Conservation (phyloP, 108 stramenopile species). For the Aureococcus anophagefferens region DNA sequence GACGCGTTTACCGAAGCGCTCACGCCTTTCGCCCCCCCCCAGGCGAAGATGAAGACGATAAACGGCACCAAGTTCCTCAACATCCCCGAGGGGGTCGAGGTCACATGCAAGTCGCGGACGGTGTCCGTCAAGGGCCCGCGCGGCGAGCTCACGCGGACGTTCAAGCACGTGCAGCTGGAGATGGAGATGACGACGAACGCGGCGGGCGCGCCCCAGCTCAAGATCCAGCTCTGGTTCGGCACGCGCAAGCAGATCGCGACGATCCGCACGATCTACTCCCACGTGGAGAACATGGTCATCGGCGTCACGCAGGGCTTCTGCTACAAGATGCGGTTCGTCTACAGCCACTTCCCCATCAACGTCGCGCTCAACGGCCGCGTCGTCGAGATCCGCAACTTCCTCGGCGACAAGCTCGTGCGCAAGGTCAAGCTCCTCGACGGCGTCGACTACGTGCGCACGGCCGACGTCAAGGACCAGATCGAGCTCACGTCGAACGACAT, state of each 20-base stretch:
- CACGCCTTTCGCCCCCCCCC: too few species aligned
- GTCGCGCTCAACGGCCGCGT: slow-evolving; percentile 62
- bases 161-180: slow-evolving; percentile 90
- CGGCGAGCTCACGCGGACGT: slow-evolving; percentile 77
- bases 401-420: slow-evolving; percentile 96
- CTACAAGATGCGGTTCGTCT: slow-evolving; percentile 99
- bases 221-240: slow-evolving; percentile 97
- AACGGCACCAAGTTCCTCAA: slow-evolving; percentile 58
- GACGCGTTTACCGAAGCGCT: too few species aligned
- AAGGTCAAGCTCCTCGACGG: slow-evolving; percentile 75
- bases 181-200: slow-evolving; percentile 47
- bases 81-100: slow-evolving; percentile 72
- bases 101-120: slow-evolving; percentile 67
- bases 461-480: slow-evolving; percentile 97
- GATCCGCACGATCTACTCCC: slow-evolving; percentile 93
- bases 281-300: slow-evolving; percentile 98
- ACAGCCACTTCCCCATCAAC: slow-evolving; percentile 99
- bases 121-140: slow-evolving; percentile 87
- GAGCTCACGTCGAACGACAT: slow-evolving; percentile 93
- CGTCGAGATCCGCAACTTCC: slow-evolving; percentile 98
- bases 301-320: slow-evolving; percentile 95
- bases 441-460: slow-evolving; percentile 77
- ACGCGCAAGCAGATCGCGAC: slow-evolving; percentile 89
- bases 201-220: slow-evolving; percentile 57
- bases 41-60: slow-evolving; percentile 77